These are phyloP conservation scores for Cenchrus purpureus DNA, from an alignment of 176 grass and related monocot species.

Conservation along the genomic window DNA sequence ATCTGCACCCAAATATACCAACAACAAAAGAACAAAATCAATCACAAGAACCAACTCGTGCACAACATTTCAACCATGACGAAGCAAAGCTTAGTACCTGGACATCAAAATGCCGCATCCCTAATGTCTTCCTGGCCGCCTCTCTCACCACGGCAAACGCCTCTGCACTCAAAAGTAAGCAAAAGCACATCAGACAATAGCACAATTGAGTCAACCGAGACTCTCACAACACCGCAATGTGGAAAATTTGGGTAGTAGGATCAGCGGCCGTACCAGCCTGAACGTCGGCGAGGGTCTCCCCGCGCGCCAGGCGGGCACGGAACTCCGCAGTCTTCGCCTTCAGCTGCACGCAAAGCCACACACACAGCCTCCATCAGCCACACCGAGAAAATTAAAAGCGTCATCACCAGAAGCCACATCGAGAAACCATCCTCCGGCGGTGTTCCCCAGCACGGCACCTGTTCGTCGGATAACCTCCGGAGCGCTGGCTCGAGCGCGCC, in stretches of 20 bases:
- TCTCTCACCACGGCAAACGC: constrained; percentile 88
- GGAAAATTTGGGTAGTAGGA: not conserved
- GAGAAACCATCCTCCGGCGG: not conserved
- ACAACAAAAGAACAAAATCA: not conserved
- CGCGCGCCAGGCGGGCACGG: constrained; percentile 54
- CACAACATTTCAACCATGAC: not conserved
- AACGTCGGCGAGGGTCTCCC: constrained; percentile 83
- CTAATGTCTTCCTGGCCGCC: constrained; percentile 80
- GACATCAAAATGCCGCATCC: constrained; percentile 92
- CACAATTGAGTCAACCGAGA: not conserved
- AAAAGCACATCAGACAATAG: constrained; percentile 28
- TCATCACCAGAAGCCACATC: not conserved
- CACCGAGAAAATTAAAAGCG: not conserved
- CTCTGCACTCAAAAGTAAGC: constrained; percentile 50
- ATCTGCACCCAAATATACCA: constrained; percentile 52
- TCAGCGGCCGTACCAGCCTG: constrained; percentile 56
- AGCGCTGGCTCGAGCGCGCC: constrained; percentile 64
- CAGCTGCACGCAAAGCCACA: constrained; percentile 51
- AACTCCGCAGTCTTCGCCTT: constrained; percentile 81
- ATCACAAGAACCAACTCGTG: not conserved
- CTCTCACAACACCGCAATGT: not conserved
- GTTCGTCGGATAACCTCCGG: constrained; percentile 81
- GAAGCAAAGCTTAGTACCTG: constrained; percentile 51
- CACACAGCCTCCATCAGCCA: not conserved
- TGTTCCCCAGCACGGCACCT: constrained; percentile 44